Evolutionary conservation across 495 filamentous ascomycete species (phyloP), one percentile per base, ranked within the genome.

Genomic region (Xylaria intraflava): DNA sequence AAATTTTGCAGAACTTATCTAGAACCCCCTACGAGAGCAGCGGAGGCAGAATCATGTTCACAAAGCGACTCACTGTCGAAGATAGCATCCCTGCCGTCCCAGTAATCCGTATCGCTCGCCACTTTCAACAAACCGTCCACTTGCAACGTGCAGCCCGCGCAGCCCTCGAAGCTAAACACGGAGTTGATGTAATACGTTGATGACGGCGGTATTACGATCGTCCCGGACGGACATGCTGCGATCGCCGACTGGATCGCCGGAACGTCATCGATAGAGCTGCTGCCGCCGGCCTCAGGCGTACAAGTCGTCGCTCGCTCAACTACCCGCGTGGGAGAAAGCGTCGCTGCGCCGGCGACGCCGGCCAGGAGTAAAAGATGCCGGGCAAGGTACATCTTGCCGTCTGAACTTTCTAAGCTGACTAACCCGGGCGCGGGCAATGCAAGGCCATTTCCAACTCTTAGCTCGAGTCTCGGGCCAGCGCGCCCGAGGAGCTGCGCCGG

Each of bases 91-190:
- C 61, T 62, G 8, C 69, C 70, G 7, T 64, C 53, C 73, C 73
- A 75, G 54, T 70, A 71, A 31, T 56, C 60, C 0, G 66, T 65
- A 35, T 68, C 54, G 20, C 67, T 69, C 6, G 62, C 53, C 31
- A 69, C 72, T 31, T 73, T 72, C 22, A 76, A 47, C 8, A 65
- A 51, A 0, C 72, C 74, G 47, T 77, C 73, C 0, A 76, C 44
- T 46, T 74, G 71, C 33, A 77, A 66, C 46, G 70, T 68, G 41
- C 73, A 76, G 29, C 59, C 60, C 3, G 42, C 49, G 53, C 73
- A 74, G 6, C 65, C 68, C 0, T 67, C 35, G 33, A 75, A 71
- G 30, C 68, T 63, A 6, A 75, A 51, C 16, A 42, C 48, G 0
- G 68, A 7, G 55, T 71, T 67, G 39, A 72, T 53, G 49, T 67